phyloP scores from a whole-genome alignment of 2,329 filamentous ascomycete species.

The Sclerotinia subarctica region DNA sequence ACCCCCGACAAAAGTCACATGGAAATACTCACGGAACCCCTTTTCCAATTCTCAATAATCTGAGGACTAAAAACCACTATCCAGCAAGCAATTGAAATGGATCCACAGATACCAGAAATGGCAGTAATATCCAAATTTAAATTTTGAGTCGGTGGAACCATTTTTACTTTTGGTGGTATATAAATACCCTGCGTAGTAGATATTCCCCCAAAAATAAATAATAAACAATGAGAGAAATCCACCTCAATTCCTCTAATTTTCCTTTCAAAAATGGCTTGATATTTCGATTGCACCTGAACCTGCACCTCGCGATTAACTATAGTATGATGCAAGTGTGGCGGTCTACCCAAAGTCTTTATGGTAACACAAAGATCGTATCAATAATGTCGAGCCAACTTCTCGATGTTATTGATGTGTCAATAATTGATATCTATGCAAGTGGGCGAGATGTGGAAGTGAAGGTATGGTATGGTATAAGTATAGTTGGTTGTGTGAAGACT shows the following conservation, averaged over 20 bases:
- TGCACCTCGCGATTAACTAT: background rate
- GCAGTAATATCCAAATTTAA: conserved; percentile 80
- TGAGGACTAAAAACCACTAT: conserved; percentile 97
- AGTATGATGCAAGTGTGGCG: background rate
- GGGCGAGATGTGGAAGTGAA: background rate
- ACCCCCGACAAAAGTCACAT: background rate
- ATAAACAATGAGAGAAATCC: background rate
- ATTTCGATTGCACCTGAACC: background rate
- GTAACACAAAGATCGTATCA: background rate
- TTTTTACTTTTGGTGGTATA: conserved; percentile 16
- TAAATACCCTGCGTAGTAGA: background rate
- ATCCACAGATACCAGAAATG: conserved; percentile 88
- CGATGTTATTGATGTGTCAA: background rate
- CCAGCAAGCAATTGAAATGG: conserved; percentile 93
- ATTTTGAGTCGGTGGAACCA: conserved; percentile 50
- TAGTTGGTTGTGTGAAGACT: background rate
- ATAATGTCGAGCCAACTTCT: conserved; percentile 5
- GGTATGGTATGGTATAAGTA: background rate
- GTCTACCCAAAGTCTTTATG: background rate
- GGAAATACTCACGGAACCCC: conserved; percentile 51
- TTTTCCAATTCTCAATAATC: conserved; percentile 90
- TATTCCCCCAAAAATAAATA: background rate
- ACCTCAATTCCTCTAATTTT: background rate
- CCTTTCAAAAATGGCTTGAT: background rate
- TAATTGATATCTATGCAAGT: background rate